These are phyloP conservation scores for Chlorella sp. DNA, from an alignment of 139 green algal genomes.

Conservation along the genomic window DNA sequence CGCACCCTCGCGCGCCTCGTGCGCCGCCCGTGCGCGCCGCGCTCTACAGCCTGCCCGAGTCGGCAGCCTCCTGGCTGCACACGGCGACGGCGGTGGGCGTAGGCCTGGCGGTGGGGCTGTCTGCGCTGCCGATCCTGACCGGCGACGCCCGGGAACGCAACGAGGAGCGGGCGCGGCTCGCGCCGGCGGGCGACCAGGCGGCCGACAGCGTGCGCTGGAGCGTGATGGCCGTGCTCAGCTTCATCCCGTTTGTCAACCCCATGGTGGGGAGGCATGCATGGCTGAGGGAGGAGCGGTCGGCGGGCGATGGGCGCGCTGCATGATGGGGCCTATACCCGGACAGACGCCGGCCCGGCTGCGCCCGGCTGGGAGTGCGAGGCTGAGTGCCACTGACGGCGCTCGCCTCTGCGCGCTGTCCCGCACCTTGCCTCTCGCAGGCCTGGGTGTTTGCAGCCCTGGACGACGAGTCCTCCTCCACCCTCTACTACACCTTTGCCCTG, in stretches of 20 bases:
- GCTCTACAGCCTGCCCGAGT: neutral
- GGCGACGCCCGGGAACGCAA: conserved; percentile 38
- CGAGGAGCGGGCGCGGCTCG: neutral
- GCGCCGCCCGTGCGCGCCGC: too few species aligned
- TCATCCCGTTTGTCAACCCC: conserved; percentile 67
- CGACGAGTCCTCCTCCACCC: conserved; percentile 40
- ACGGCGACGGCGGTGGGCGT: conserved; percentile 15
- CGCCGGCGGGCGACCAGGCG: neutral
- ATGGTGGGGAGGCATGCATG: conserved; percentile 57
- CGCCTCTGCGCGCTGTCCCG: too few species aligned
- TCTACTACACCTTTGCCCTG: conserved; percentile 63
- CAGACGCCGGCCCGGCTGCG: too few species aligned
- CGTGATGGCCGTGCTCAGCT: conserved; percentile 65
- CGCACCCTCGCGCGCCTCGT: too few species aligned
- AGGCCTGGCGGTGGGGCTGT: conserved; percentile 19
- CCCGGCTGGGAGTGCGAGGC: too few species aligned
- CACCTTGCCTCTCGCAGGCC: conserved; percentile 41
- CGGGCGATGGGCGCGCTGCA: too few species aligned
- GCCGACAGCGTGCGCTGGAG: conserved; percentile 55
- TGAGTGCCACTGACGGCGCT: too few species aligned
- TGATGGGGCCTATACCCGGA: too few species aligned
- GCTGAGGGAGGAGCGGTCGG: too few species aligned
- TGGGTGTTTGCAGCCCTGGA: conserved; percentile 73
- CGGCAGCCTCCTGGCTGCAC: conserved; percentile 19
- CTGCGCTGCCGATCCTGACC: conserved; percentile 38